Percentiles rank a stretch among this genome's conserved stretches.
phyloP scores from a whole-genome alignment of 75 land plant species.

The Cupressus sempervirens region DNA sequence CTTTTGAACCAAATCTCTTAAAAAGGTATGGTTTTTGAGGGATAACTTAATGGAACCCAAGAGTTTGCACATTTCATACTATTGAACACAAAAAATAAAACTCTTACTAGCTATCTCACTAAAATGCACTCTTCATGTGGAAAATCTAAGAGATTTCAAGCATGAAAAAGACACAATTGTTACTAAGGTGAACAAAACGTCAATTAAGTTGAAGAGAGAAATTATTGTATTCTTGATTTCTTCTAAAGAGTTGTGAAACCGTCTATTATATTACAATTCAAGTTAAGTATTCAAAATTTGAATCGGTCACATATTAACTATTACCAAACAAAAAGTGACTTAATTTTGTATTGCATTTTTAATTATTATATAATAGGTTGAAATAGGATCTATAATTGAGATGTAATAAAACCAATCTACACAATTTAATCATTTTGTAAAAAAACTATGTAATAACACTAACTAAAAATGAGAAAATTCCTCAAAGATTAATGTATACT shows the following conservation, averaged over 20 bases:
- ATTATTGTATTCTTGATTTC: background rate
- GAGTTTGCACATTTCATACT: background rate
- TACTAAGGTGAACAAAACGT: background rate
- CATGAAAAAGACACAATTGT: background rate
- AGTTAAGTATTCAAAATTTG: background rate
- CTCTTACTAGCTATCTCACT: background rate
- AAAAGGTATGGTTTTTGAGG: too few relatives aligned
- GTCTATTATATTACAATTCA: background rate
- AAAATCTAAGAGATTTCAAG: background rate
- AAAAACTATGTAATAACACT: background rate
- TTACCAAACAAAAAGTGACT: background rate
- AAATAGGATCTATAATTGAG: background rate
- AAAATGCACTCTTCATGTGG: background rate
- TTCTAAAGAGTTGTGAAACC: background rate
- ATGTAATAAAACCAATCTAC: slow-evolving; percentile 84
- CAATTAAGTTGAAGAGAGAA: background rate
- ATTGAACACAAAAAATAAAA: background rate
- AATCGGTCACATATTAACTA: background rate
- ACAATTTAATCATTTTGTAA: background rate
- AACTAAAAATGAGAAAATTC: background rate
- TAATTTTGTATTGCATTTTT: background rate
- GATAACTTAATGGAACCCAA: background rate
- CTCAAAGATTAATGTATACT: background rate
- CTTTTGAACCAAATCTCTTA: too few relatives aligned
- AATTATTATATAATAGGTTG: background rate